Evolutionary conservation across 768 basidiomycete species (phyloP), one percentile per base, ranked within the genome.

Genomic region (Suillus luteus): DNA sequence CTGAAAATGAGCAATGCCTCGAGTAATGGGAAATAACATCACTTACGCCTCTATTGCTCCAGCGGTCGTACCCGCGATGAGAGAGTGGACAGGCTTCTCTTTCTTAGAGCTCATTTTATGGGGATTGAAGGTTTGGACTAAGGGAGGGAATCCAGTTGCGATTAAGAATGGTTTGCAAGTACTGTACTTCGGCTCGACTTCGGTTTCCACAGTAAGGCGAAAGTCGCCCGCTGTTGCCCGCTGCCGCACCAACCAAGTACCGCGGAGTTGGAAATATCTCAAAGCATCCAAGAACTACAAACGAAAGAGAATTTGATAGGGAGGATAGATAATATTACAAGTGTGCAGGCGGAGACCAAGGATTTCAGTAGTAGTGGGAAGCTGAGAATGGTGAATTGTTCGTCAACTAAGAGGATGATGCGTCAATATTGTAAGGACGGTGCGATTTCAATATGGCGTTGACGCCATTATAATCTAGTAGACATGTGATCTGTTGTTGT

Each of bases 31-130:
- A 35, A 15, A 33, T 41, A 7, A 2, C 52, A 17, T n/a, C 7
- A 79, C 90, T 79, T 76, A 93, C 91, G 93, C 93, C 81, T 98
- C 96, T 63, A 97, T 82, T 9, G 90, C 95, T 17, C 97, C 96
- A 31, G 97, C 96, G 0, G 90, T 92, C 17, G 93, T 85, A 10
- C 97, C 97, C 1, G 96, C 96, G 63, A 95, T 79, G 78, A 98
- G 77, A 15, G 96, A 93, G 69, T 94, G 93, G 8, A 89, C 43
- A 0, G 95, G 91, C 68, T 93, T 93, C 73, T 96, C 95, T 66
- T 86, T 91, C 71, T 85, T 82, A 58, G 80, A 78, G 8, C 82
- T 75, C 79, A 84, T 84, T 62, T 38, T 54, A 12, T 31, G 12
- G 24, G 3, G 43, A 43, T 55, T 57, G 48, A 49, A 65, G n/a